Conservation (phyloP, 768 basidiomycete genomes). For the Leccinum disarticulatum region DNA sequence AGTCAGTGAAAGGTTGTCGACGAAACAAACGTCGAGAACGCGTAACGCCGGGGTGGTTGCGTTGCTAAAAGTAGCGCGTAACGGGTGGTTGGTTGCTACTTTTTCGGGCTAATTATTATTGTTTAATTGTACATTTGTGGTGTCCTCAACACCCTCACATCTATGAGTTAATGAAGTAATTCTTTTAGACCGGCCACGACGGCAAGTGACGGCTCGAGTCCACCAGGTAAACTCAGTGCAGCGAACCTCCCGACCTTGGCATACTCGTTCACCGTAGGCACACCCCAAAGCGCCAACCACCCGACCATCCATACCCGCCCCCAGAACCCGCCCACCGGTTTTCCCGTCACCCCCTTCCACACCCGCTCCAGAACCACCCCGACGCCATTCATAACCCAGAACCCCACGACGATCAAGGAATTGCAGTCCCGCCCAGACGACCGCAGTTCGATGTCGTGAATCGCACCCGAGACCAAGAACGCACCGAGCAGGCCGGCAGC, state of each 20-base stretch:
- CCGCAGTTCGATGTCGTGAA: conserved; percentile 58
- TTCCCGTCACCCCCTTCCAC: conserved; percentile 44
- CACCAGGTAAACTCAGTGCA: conserved; percentile 9
- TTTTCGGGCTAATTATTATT: too few species aligned
- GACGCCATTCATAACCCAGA: conserved; percentile 58
- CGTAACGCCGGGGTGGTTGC: too few species aligned
- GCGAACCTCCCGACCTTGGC: conserved; percentile 17
- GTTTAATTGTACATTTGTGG: too few species aligned
- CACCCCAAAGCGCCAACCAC: conserved; percentile 51
- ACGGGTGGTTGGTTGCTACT: too few species aligned
- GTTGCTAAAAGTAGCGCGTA: too few species aligned
- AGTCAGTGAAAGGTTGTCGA: too few species aligned
- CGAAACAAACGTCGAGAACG: too few species aligned
- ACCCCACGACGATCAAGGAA: conserved; percentile 41
- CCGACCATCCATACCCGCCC: conserved; percentile 52
- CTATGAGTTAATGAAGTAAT: too few species aligned
- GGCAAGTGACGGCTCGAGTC: conserved; percentile 13
- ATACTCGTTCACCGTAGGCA: conserved; percentile 43
- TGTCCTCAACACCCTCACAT: too few species aligned
- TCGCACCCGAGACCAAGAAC: conserved; percentile 56
- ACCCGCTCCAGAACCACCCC: conserved; percentile 50
- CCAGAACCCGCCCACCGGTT: conserved; percentile 42
- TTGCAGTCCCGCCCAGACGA: conserved; percentile 51
- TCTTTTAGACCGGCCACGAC: conserved; percentile 19
- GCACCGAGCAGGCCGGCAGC: conserved; percentile 52